phyloP scores from a whole-genome alignment of 805 yeast species.

The Sugiyamaella lignohabitans region DNA sequence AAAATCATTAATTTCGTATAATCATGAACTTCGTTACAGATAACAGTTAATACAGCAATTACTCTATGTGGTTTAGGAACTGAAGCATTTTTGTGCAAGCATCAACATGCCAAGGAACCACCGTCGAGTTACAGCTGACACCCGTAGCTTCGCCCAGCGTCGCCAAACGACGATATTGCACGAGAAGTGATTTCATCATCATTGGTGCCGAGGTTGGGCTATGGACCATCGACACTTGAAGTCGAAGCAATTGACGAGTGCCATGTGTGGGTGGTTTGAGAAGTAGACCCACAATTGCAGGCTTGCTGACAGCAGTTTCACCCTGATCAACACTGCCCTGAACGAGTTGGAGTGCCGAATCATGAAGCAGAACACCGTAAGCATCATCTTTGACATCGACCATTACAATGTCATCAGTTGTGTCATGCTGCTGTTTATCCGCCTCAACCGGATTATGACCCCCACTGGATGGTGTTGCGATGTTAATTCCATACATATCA shows the following conservation, averaged over 20 bases:
- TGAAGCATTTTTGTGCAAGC: slow-evolving; percentile 29
- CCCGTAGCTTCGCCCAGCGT: slow-evolving; percentile 32
- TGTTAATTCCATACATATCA: slow-evolving; percentile 21
- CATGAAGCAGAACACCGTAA: slow-evolving; percentile 25
- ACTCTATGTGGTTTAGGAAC: slow-evolving; percentile 2
- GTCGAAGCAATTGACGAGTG: slow-evolving; percentile 8
- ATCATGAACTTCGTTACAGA: no score
- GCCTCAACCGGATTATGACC: slow-evolving; percentile 4
- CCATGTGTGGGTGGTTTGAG: slow-evolving; percentile 15
- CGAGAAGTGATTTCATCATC: slow-evolving; percentile 29
- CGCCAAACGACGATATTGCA: slow-evolving; percentile 34
- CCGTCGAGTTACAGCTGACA: slow-evolving; percentile 24
- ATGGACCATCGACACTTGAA: slow-evolving; percentile 24
- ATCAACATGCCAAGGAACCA: slow-evolving; percentile 37
- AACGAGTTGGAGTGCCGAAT: slow-evolving; percentile 10
- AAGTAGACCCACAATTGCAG: slow-evolving; percentile 21
- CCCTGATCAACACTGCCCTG: slow-evolving; percentile 6
- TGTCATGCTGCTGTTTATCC: slow-evolving; percentile 9
- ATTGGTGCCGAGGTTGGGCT: slow-evolving; percentile 21
- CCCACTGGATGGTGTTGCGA: slow-evolving; percentile 18
- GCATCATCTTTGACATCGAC: slow-evolving; percentile 29
- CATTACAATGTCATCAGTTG: slow-evolving; percentile 21
- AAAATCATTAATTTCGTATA: no score
- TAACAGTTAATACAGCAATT: no score
- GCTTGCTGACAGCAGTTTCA: slow-evolving; percentile 2